phyloP scores from a whole-genome alignment of 305 asterid genomes.

The Fraxinus ornus region DNA sequence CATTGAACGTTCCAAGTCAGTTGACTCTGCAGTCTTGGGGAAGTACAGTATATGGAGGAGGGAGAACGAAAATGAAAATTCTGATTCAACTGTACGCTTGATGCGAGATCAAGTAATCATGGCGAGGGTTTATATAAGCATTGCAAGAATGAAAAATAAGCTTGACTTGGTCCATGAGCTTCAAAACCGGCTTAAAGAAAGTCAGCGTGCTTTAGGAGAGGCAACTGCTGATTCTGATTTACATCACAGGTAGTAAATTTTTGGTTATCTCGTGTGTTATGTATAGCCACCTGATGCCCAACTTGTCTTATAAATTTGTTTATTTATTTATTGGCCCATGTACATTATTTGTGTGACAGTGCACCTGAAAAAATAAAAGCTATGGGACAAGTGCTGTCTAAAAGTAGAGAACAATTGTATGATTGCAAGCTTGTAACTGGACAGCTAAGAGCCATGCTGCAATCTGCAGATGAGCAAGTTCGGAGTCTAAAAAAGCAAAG shows the following conservation, averaged over 20 bases:
- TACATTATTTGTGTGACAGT: slow-evolving; percentile 41
- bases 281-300: slow-evolving; percentile 14
- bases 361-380: slow-evolving; percentile 80
- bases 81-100: slow-evolving; percentile 88
- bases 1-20: slow-evolving; percentile 90
- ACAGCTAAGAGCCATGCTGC: slow-evolving; percentile 97
- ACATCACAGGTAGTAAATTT: slow-evolving; percentile 58
- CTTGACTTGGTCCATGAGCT: slow-evolving; percentile 70
- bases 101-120: slow-evolving; percentile 96
- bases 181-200: slow-evolving; percentile 84
- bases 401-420: slow-evolving; percentile 88
- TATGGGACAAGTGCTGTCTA: slow-evolving; percentile 92
- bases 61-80: slow-evolving; percentile 88
- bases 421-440: slow-evolving; percentile 93
- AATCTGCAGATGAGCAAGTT: slow-evolving; percentile 98
- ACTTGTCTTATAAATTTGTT: slow-evolving; percentile 16
- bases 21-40: slow-evolving; percentile 93
- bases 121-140: slow-evolving; percentile 93
- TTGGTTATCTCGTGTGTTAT: neutral
- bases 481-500: slow-evolving; percentile 97
- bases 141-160: slow-evolving; percentile 83
- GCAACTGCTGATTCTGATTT: slow-evolving; percentile 83
- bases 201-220: slow-evolving; percentile 92
- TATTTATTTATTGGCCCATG: slow-evolving; percentile 21
- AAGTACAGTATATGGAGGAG: slow-evolving; percentile 96